Conservation (phyloP, 2,329 filamentous ascomycete species). For the Pseudogymnoascus sp. region DNA sequence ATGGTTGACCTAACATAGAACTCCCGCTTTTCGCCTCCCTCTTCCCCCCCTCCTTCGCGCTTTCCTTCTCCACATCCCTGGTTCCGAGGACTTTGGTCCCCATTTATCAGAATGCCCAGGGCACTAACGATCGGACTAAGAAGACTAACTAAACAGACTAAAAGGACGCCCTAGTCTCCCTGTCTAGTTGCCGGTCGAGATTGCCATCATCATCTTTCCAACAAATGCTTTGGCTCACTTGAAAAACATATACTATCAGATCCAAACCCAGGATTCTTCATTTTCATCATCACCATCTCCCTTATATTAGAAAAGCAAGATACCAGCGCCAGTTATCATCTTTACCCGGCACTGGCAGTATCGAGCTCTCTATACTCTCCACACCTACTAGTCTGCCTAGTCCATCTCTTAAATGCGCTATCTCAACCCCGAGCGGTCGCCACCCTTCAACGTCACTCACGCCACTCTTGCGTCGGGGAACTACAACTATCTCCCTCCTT, state of each 20-base stretch:
- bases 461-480: background rate
- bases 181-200: background rate
- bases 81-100: background rate
- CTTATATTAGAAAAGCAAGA: background rate
- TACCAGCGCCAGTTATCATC: background rate
- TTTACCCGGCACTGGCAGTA: background rate
- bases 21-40: background rate
- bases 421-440: background rate
- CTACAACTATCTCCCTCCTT: background rate
- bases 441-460: background rate
- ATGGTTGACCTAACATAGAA: background rate
- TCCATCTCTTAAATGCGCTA: background rate
- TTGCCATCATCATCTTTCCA: background rate
- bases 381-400: background rate
- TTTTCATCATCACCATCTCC: background rate
- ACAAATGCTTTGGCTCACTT: background rate
- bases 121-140: background rate
- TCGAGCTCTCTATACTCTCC: background rate
- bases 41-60: background rate
- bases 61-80: conserved; percentile 1
- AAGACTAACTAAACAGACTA: background rate
- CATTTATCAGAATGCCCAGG: background rate
- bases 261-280: background rate
- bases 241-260: background rate
- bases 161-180: background rate